Evolutionary conservation across 1,284 basidiomycete species (phyloP).

Genomic region (Rugiboletus extremiorientalis): DNA sequence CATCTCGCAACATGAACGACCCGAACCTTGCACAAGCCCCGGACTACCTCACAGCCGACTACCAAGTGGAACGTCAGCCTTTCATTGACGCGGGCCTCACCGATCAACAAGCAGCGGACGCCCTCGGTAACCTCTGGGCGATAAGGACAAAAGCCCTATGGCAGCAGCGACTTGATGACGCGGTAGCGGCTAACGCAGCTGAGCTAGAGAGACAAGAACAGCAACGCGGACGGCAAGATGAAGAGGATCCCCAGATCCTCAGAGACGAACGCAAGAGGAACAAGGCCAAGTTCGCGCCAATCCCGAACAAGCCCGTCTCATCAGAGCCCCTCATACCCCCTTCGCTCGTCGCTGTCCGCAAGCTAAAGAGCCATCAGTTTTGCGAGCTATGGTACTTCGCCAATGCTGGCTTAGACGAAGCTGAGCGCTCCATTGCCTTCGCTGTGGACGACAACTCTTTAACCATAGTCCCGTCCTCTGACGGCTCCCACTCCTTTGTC

Average conservation of each 20-base stretch:
- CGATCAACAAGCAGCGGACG: neutral
- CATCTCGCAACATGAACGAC: too few relatives aligned
- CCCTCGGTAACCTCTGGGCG: neutral
- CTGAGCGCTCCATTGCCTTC: neutral
- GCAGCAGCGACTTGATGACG: neutral
- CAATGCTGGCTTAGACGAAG: neutral
- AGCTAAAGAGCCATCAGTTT: neutral
- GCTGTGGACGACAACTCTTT: neutral
- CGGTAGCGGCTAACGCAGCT: neutral
- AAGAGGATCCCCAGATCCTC: neutral
- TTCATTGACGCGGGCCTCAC: neutral
- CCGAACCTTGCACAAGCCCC: neutral
- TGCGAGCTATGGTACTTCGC: conserved; percentile 1
- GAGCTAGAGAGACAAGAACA: neutral
- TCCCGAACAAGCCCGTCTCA: neutral
- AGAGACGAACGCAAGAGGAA: neutral
- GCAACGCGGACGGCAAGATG: neutral
- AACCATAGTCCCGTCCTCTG: neutral
- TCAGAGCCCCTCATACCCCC: neutral
- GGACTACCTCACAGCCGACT: neutral
- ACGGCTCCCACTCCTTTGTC: neutral
- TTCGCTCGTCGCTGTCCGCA: neutral
- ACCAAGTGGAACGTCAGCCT: neutral
- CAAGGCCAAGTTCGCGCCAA: neutral
- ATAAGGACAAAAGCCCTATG: neutral